These are phyloP conservation scores for Phlegmacium glaucopus DNA, from an alignment of 768 basidiomycete genomes.

Conservation along the genomic window DNA sequence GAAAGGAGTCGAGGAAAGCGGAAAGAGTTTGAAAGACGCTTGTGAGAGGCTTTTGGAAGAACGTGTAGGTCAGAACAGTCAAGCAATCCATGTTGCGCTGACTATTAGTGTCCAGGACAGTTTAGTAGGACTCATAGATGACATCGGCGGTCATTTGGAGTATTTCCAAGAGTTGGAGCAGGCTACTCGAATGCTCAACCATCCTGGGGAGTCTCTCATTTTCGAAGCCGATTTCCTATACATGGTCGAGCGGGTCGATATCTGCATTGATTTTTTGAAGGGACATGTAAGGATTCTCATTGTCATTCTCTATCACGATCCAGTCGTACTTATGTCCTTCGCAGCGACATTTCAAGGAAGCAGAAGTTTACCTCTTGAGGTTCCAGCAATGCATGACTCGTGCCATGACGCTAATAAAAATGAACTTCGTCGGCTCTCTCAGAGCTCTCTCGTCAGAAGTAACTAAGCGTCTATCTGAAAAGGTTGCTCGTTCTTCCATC, in stretches of 20 bases:
- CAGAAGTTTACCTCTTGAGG: slow-evolving; percentile 91
- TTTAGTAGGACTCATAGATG: slow-evolving; percentile 75
- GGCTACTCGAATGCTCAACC: slow-evolving; percentile 90
- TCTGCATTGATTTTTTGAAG: slow-evolving; percentile 89
- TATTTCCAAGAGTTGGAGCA: slow-evolving; percentile 95
- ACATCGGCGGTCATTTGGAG: slow-evolving; percentile 75
- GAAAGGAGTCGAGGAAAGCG: slow-evolving; percentile 89
- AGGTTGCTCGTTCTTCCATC: slow-evolving; percentile 37
- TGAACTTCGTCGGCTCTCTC: slow-evolving; percentile 89
- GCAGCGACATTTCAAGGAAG: slow-evolving; percentile 88
- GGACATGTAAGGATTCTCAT: slow-evolving; percentile 62
- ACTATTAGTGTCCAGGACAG: slow-evolving; percentile 51
- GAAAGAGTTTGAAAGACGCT: slow-evolving; percentile 84
- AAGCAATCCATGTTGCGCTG: neutral
- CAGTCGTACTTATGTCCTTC: slow-evolving; percentile 1
- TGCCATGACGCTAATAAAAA: slow-evolving; percentile 96
- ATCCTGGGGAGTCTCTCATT: slow-evolving; percentile 90
- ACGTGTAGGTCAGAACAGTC: slow-evolving; percentile 50
- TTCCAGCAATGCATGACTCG: slow-evolving; percentile 99
- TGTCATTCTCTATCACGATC: neutral
- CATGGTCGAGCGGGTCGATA: slow-evolving; percentile 94
- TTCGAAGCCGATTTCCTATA: slow-evolving; percentile 89
- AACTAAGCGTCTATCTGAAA: slow-evolving; percentile 68
- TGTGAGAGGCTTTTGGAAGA: slow-evolving; percentile 90
- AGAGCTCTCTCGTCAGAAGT: slow-evolving; percentile 78